A percentile compares a stretch with the other conserved stretches of the same genome.
These are phyloP conservation scores for Fusarium staphyleae DNA, from an alignment of 2,329 filamentous ascomycete genomes.

Conservation along the genomic window DNA sequence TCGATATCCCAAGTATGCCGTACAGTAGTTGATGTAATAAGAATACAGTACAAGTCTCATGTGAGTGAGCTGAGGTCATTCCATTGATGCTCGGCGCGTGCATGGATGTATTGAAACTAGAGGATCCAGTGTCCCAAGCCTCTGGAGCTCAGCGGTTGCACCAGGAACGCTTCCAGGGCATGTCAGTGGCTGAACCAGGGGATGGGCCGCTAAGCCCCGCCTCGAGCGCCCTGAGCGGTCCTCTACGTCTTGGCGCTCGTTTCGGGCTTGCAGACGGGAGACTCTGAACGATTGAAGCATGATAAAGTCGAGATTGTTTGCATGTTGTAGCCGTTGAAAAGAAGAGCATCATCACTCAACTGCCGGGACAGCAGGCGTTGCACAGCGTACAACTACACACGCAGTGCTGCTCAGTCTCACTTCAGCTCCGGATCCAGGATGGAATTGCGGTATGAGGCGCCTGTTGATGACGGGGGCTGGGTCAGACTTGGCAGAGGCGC, in stretches of 20 bases:
- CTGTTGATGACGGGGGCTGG: conserved; percentile 6
- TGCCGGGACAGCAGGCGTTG: not conserved
- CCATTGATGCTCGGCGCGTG: not conserved
- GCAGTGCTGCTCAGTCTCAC: not conserved
- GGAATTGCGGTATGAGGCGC: not conserved
- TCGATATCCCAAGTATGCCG: too few species aligned
- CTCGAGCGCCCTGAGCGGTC: not conserved
- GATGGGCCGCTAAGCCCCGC: not conserved
- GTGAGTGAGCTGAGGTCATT: conserved; percentile 16
- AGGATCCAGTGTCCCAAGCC: not conserved
- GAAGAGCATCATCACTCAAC: too few species aligned
- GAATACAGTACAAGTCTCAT: not conserved
- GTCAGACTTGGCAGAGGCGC: conserved; percentile 25
- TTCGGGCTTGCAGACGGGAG: too few species aligned
- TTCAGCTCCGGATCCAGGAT: not conserved
- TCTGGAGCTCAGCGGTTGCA: conserved; percentile 5
- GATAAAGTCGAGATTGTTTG: too few species aligned
- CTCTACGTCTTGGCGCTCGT: too few species aligned
- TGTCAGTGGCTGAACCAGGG: conserved; percentile 26
- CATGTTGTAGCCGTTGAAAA: too few species aligned
- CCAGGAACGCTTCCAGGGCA: conserved; percentile 11
- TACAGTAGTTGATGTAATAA: too few species aligned
- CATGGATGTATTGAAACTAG: not conserved
- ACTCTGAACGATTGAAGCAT: too few species aligned
- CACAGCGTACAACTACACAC: not conserved